Evolutionary conservation across 495 filamentous ascomycete species (phyloP).

Genomic region (Stereocaulon alpinum): DNA sequence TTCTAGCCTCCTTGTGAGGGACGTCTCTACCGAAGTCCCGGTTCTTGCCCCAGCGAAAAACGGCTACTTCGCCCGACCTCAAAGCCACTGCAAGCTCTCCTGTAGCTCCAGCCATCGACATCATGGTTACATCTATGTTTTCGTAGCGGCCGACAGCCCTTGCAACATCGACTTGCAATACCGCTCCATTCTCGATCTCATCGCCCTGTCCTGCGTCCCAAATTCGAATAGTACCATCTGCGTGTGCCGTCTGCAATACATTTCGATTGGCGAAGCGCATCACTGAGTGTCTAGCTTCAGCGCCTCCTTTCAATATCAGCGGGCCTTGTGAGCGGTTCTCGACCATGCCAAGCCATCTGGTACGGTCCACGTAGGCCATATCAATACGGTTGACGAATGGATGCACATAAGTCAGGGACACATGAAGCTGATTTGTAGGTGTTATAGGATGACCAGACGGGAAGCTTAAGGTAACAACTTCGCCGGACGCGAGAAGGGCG

Average conservation of each 20-base stretch:
- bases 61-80: constrained; percentile 65
- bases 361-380: constrained; percentile 59
- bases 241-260: constrained; percentile 71
- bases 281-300: constrained; percentile 51
- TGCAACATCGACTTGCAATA: constrained; percentile 76
- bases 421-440: constrained; percentile 82
- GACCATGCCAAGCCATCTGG: constrained; percentile 78
- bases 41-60: constrained; percentile 83
- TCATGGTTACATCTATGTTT: constrained; percentile 63
- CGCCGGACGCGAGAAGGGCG: constrained; percentile 70
- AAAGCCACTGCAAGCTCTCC: constrained; percentile 81
- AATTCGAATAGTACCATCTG: constrained; percentile 73
- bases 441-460: constrained; percentile 83
- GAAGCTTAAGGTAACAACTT: constrained; percentile 79
- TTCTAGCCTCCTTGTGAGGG: constrained; percentile 42
- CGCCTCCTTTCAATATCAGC: constrained; percentile 64
- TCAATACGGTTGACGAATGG: constrained; percentile 67
- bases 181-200: constrained; percentile 76
- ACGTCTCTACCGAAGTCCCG: constrained; percentile 47
- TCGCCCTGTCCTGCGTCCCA: constrained; percentile 89
- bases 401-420: constrained; percentile 72
- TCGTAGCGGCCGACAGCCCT: constrained; percentile 72
- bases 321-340: constrained; percentile 67
- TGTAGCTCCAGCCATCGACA: constrained; percentile 64
- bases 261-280: constrained; percentile 73